Percentiles rank a stretch among this genome's conserved stretches.
These are phyloP conservation scores for Starmerella bombi DNA, from an alignment of 805 yeast genomes.

Conservation along the genomic window DNA sequence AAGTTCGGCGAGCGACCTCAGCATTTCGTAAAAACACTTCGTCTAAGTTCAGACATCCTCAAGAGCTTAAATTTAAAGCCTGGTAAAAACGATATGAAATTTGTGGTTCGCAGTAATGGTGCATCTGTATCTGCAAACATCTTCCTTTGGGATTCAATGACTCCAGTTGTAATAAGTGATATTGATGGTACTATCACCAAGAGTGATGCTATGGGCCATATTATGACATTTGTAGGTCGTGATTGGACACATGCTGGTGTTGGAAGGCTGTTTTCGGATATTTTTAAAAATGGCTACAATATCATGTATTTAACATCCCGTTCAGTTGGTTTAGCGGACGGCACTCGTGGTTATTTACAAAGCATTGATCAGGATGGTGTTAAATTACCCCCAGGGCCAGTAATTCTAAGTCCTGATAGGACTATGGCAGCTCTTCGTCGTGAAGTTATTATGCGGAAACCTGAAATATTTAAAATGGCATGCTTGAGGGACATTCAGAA, in stretches of 20 bases:
- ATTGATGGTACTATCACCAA: slow-evolving; percentile 97
- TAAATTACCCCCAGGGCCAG: slow-evolving; percentile 78
- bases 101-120: slow-evolving; percentile 70
- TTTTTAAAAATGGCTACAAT: slow-evolving; percentile 75
- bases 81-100: slow-evolving; percentile 69
- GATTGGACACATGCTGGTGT: slow-evolving; percentile 99
- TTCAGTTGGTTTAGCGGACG: slow-evolving; percentile 89
- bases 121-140: slow-evolving; percentile 62
- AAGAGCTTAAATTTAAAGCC: slow-evolving; percentile 54
- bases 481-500: slow-evolving; percentile 76
- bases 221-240: slow-evolving; percentile 79
- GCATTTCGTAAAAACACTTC: slow-evolving; percentile 65
- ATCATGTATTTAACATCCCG: slow-evolving; percentile 89
- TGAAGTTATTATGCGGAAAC: slow-evolving; percentile 86
- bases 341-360: slow-evolving; percentile 68
- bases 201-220: slow-evolving; percentile 95
- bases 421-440: slow-evolving; percentile 89
- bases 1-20: background rate
- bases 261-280: slow-evolving; percentile 81
- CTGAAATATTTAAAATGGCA: slow-evolving; percentile 98
- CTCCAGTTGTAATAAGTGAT: slow-evolving; percentile 90
- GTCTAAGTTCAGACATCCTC: slow-evolving; percentile 84
- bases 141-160: slow-evolving; percentile 68
- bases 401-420: slow-evolving; percentile 85
- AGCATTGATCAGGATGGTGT: slow-evolving; percentile 67